Evolutionary conservation across 306 rosid genomes (phyloP).

Genomic region (Sophora flavescens): DNA sequence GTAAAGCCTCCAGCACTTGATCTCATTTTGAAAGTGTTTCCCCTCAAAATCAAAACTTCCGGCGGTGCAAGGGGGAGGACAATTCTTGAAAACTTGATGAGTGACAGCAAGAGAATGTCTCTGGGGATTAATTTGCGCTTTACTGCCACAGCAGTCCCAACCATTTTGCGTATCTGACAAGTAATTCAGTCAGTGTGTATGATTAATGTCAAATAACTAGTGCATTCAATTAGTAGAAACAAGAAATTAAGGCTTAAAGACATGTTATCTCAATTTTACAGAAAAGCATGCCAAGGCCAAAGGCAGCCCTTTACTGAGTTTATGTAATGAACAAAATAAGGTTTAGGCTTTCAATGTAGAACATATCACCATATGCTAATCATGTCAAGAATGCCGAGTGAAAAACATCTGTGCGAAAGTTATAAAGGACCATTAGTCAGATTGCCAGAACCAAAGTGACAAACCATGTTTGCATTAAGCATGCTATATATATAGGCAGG

Average conservation of each 20-base stretch:
- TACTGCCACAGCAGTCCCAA: conserved; percentile 88
- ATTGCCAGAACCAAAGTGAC: too few species aligned
- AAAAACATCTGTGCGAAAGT: conserved; percentile 18
- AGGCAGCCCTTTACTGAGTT: neutral
- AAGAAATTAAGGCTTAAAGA: neutral
- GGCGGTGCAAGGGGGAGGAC: conserved; percentile 87
- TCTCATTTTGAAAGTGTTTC: conserved; percentile 70
- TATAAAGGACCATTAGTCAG: neutral
- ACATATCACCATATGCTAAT: conserved; percentile 1
- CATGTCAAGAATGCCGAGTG: conserved; percentile 6
- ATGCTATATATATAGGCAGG: too few species aligned
- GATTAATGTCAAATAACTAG: conserved; percentile 14
- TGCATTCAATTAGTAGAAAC: conserved; percentile 22
- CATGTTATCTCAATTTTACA: conserved; percentile 19
- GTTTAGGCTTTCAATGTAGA: conserved; percentile 10
- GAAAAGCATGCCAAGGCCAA: conserved; percentile 29
- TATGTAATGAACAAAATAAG: conserved; percentile 5
- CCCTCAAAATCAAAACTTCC: conserved; percentile 77
- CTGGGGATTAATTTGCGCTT: conserved; percentile 83
- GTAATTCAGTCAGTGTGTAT: conserved; percentile 36
- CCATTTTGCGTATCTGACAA: conserved; percentile 87
- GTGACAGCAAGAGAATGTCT: conserved; percentile 69
- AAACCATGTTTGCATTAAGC: too few species aligned
- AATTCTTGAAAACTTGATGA: conserved; percentile 73
- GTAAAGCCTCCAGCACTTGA: conserved; percentile 56